Percentiles rank a stretch among this genome's conserved stretches.
Conservation (phyloP, 495 filamentous ascomycete species). For the Rhizodiscina lignyota region DNA sequence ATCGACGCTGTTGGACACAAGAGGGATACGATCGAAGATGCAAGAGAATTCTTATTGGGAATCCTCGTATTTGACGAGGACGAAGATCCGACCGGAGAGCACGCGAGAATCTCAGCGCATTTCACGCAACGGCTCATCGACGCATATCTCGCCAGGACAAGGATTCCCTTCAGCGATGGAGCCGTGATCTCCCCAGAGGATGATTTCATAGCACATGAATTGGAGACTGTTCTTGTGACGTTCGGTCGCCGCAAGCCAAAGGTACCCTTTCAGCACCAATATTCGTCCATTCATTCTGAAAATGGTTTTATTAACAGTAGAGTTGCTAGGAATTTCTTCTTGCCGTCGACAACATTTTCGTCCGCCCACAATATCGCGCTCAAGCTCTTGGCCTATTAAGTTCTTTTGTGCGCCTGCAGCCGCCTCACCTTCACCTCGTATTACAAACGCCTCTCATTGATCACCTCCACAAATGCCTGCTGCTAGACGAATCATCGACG, state of each 20-base stretch:
- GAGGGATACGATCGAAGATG: slow-evolving; percentile 40
- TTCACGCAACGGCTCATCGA: slow-evolving; percentile 37
- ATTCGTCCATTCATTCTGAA: slow-evolving; percentile 9
- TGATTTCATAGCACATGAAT: slow-evolving; percentile 27
- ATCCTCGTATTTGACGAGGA: slow-evolving; percentile 42
- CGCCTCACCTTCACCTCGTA: slow-evolving; percentile 55
- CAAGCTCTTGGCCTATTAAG: slow-evolving; percentile 41
- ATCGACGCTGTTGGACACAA: slow-evolving; percentile 38
- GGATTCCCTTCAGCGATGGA: slow-evolving; percentile 19
- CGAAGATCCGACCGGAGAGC: slow-evolving; percentile 27
- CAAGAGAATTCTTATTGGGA: slow-evolving; percentile 36
- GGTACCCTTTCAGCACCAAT: slow-evolving; percentile 21
- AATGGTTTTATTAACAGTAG: too few relatives aligned
- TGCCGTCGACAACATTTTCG: slow-evolving; percentile 40
- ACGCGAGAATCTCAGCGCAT: slow-evolving; percentile 22
- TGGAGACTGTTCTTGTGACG: slow-evolving; percentile 34
- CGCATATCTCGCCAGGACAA: slow-evolving; percentile 41
- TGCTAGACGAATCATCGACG: slow-evolving; percentile 53
- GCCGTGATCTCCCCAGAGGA: slow-evolving; percentile 19
- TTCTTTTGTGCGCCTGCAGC: slow-evolving; percentile 47
- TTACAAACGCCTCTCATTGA: slow-evolving; percentile 47
- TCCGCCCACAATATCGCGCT: slow-evolving; percentile 38
- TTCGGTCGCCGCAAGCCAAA: slow-evolving; percentile 53
- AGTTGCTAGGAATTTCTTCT: slow-evolving; percentile 37
- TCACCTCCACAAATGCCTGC: slow-evolving; percentile 49